Percentiles rank a stretch among this genome's conserved stretches.
Conservation (phyloP, 768 basidiomycete genomes). For the Xanthoconium purpureum region DNA sequence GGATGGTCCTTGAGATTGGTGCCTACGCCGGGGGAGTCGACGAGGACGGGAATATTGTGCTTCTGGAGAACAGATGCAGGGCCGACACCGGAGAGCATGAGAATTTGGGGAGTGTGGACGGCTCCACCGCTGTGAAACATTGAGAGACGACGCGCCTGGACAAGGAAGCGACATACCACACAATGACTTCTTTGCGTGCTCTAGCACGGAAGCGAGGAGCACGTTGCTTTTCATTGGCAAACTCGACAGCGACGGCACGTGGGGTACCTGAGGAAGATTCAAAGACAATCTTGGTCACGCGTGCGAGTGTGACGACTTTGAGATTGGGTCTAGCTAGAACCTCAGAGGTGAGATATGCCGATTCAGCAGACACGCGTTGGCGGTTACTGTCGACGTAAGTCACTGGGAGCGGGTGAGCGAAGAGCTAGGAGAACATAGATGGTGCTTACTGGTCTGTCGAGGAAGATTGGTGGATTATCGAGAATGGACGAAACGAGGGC, state of each 20-base stretch:
- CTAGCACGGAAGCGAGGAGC: slow-evolving; percentile 39
- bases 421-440: neutral
- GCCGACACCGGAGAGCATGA: slow-evolving; percentile 77
- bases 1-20: slow-evolving; percentile 70
- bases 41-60: slow-evolving; percentile 51
- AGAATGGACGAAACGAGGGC: slow-evolving; percentile 10
- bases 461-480: neutral
- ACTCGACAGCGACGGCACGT: slow-evolving; percentile 62
- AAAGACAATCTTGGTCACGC: slow-evolving; percentile 58
- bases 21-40: slow-evolving; percentile 74
- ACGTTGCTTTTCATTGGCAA: slow-evolving; percentile 34
- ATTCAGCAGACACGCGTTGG: slow-evolving; percentile 59
- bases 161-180: slow-evolving; percentile 43
- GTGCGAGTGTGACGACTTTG: slow-evolving; percentile 53
- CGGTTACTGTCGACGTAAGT: slow-evolving; percentile 57
- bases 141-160: neutral
- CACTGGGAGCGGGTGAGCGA: slow-evolving; percentile 42
- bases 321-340: slow-evolving; percentile 66
- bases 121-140: slow-evolving; percentile 48
- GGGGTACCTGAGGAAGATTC: slow-evolving; percentile 38
- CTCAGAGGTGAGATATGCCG: slow-evolving; percentile 62
- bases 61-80: slow-evolving; percentile 54
- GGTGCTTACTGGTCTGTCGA: slow-evolving; percentile 42
- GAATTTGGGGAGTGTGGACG: slow-evolving; percentile 62
- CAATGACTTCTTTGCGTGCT: slow-evolving; percentile 57